A percentile compares a stretch with the other conserved stretches of the same genome.
Evolutionary conservation across 148 eudicot species (phyloP).

Genomic region (Agrostemma githago): DNA sequence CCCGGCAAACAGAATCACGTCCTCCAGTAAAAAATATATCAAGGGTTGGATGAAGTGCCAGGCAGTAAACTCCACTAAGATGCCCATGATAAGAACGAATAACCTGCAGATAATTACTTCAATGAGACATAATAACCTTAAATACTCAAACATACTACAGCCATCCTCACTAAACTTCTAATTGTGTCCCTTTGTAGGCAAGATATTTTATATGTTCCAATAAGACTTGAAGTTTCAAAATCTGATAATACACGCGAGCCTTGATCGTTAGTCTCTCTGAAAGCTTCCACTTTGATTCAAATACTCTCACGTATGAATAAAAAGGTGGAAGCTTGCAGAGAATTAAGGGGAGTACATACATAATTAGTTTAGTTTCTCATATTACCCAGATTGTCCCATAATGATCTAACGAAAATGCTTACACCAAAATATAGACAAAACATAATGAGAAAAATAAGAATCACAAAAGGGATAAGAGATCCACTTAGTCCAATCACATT

Average conservation of each 20-base stretch:
- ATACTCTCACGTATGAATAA: no score
- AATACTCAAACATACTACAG: neutral
- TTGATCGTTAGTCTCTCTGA: neutral
- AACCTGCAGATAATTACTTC: slow-evolving; percentile 39
- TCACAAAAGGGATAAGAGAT: neutral
- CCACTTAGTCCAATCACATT: neutral
- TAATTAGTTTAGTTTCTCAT: neutral
- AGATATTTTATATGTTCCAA: neutral
- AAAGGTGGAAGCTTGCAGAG: no score
- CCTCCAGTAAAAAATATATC: slow-evolving; percentile 93
- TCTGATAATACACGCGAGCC: neutral
- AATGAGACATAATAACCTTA: slow-evolving; percentile 3
- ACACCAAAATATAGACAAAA: neutral
- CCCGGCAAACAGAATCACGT: slow-evolving; percentile 99
- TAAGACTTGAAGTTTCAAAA: neutral
- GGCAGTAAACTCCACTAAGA: slow-evolving; percentile 93
- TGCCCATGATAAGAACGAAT: slow-evolving; percentile 98
- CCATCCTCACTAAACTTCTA: neutral
- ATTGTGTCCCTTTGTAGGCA: neutral
- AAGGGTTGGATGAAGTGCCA: slow-evolving; percentile 97
- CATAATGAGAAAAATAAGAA: neutral
- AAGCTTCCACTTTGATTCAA: no score
- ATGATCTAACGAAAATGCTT: neutral
- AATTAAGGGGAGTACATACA: no score
- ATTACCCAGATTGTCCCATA: neutral